Evolutionary conservation across 2,329 filamentous ascomycete genomes (phyloP).

Genomic region (Clonostachys sp.): DNA sequence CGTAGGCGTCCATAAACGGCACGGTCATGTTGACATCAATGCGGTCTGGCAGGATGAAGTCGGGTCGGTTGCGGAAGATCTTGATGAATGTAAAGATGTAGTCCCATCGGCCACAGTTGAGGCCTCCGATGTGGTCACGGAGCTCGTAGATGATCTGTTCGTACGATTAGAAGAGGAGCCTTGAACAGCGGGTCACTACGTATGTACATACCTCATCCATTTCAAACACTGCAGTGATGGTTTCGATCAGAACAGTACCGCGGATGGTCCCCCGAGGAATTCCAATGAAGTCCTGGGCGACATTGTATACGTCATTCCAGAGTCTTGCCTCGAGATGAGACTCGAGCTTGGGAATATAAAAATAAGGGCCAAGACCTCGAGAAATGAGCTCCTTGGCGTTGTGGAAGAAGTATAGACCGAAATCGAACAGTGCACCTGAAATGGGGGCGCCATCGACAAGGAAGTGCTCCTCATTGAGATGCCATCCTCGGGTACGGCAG

Average conservation of each 20-base stretch:
- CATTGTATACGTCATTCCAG: conserved; percentile 91
- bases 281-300: conserved; percentile 79
- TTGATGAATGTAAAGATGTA: conserved; percentile 96
- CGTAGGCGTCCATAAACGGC: conserved; percentile 89
- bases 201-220: conserved; percentile 67
- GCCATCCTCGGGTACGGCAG: conserved; percentile 83
- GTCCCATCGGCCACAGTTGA: conserved; percentile 93
- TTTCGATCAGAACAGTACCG: conserved; percentile 85
- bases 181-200: neutral
- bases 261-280: conserved; percentile 80
- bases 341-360: conserved; percentile 90
- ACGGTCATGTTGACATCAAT: conserved; percentile 84
- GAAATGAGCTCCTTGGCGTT: conserved; percentile 78
- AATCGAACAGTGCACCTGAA: conserved; percentile 81
- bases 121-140: conserved; percentile 79
- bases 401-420: conserved; percentile 93
- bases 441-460: conserved; percentile 85
- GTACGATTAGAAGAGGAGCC: neutral
- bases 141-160: conserved; percentile 82
- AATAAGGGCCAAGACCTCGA: conserved; percentile 78
- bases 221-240: conserved; percentile 85
- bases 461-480: conserved; percentile 89
- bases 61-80: conserved; percentile 83
- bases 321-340: conserved; percentile 84
- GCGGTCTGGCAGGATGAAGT: conserved; percentile 85